Evolutionary conservation across 768 basidiomycete species (phyloP).

Genomic region (Hirschioporus abietinus): DNA sequence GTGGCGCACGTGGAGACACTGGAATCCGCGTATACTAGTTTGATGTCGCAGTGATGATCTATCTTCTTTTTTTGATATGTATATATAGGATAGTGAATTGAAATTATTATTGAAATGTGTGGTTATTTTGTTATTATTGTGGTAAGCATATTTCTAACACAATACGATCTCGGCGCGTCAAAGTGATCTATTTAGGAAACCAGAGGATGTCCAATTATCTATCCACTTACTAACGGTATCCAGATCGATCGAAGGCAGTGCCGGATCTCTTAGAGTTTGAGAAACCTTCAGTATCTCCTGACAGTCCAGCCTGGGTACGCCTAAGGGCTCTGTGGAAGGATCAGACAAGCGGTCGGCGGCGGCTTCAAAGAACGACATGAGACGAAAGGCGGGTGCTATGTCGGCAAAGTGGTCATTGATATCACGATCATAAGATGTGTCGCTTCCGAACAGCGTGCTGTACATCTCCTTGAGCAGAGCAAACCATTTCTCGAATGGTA

Average conservation of each 20-base stretch:
- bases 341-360: background rate
- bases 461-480: constrained; percentile 13
- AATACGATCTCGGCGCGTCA: background rate
- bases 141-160: too few relatives aligned
- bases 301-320: constrained; percentile 17
- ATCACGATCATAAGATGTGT: background rate
- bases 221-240: background rate
- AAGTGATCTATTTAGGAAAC: background rate
- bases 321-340: constrained; percentile 15
- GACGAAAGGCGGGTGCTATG: background rate
- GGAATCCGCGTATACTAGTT: background rate
- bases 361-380: background rate
- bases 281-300: constrained; percentile 14
- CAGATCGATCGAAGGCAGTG: background rate
- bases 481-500: constrained; percentile 21
- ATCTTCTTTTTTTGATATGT: background rate
- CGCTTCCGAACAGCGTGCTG: background rate
- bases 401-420: background rate
- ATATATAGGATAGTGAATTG: background rate
- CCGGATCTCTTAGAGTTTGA: constrained; percentile 6
- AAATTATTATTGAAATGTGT: too few relatives aligned
- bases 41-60: background rate
- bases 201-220: background rate
- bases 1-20: background rate
- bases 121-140: too few relatives aligned